Base-by-base conservation (phyloP, 306 rosid species). In the Vigna reflexopilosa region DNA sequence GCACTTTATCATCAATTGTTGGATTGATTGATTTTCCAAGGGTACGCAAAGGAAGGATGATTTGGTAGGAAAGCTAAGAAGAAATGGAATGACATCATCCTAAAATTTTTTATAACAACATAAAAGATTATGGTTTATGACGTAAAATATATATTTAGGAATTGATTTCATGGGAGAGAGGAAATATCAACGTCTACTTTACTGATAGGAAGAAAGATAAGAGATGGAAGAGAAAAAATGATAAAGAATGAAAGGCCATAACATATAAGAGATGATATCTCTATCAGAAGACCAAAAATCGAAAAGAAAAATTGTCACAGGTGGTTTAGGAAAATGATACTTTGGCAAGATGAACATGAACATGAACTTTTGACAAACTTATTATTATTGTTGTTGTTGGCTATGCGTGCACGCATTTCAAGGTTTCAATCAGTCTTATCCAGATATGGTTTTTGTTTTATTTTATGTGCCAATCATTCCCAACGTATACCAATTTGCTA, bases 391-490 rank as follows among this genome's bases (percentile, higher is more conserved):
- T 9, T 17, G 4, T 75, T 72, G 34, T 72, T 86, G 45, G 65
- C 77, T 62, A 83, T 85, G 85, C 87, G 87, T 89, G 89, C 89
- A 88, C 89, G 87, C 83, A 70, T 83, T 75, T 80, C 50, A 34
- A 84, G 55, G 82, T 75, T 45, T 69, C 55, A 42, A 83, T 73
- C 72, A 47, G 70, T 44, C 75, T 73, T 73, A 84, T 84, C 85
- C 82, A 76, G 13, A 61, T 66, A 73, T 73, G 32, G 32, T 22
- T 84, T 71, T 83, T 66, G 59, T 77, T 73, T 79, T 82, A 40
- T 75, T 77, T 49, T 7, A 17, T 67, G 24, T 26, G 40, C 17
- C 82, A 77, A 81, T 88, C 79, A 81, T 58, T 77, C 78, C 28
- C 4, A 44, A 52, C 45, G 55, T 67, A 28, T 26, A n/a, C 80